phyloP scores from a whole-genome alignment of 768 basidiomycete genomes.

The Rhizopogon vesiculosus region DNA sequence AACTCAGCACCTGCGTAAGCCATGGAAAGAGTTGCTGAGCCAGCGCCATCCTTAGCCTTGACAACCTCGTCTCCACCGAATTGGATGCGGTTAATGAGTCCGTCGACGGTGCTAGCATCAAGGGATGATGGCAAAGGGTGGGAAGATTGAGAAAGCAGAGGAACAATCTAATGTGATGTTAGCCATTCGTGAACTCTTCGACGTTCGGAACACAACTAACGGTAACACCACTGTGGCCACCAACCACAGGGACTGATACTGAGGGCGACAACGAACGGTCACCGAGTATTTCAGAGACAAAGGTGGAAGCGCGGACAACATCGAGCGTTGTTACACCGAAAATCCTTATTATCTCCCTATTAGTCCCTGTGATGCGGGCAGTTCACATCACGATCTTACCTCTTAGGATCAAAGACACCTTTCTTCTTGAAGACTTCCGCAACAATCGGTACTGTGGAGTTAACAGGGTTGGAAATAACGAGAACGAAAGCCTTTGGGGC shows the following conservation, averaged over 20 bases:
- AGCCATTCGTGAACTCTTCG: slow-evolving; percentile 5
- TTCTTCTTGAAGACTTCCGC: slow-evolving; percentile 94
- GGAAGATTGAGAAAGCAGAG: slow-evolving; percentile 87
- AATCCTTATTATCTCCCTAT: slow-evolving; percentile 45
- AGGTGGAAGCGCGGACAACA: slow-evolving; percentile 96
- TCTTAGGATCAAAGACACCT: slow-evolving; percentile 87
- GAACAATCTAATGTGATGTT: slow-evolving; percentile 62
- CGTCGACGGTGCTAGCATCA: slow-evolving; percentile 42
- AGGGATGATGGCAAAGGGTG: slow-evolving; percentile 65
- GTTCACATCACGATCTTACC: slow-evolving; percentile 38
- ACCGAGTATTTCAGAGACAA: slow-evolving; percentile 76
- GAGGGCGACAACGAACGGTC: slow-evolving; percentile 57
- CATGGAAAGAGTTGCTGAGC: slow-evolving; percentile 97
- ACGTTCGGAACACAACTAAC: slow-evolving; percentile 33
- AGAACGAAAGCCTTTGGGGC: slow-evolving; percentile 90
- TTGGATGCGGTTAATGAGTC: slow-evolving; percentile 81
- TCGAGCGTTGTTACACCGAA: slow-evolving; percentile 99
- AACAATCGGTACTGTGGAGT: slow-evolving; percentile 97
- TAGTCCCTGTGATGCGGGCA: background rate
- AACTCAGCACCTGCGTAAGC: slow-evolving; percentile 94
- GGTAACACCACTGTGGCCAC: slow-evolving; percentile 92
- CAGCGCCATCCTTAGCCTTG: slow-evolving; percentile 89
- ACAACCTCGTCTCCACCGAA: slow-evolving; percentile 98
- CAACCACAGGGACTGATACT: slow-evolving; percentile 84
- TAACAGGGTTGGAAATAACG: slow-evolving; percentile 99